Evolutionary conservation across 768 basidiomycete genomes (phyloP), one percentile per base, ranked within the genome.

Genomic region (Termitomyces bulborhizus): DNA sequence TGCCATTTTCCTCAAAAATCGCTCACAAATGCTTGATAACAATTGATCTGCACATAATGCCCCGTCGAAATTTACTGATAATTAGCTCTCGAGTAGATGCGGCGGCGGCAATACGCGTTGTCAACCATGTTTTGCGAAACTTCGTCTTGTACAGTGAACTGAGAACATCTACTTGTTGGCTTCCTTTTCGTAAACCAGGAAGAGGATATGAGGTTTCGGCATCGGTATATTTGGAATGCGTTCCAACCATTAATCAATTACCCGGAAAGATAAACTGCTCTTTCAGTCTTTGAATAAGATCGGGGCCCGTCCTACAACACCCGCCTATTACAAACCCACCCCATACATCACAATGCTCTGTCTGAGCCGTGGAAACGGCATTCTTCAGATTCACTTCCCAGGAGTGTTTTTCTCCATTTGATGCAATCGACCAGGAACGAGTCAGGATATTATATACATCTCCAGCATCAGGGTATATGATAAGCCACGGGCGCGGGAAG

Each of bases 401-500:
- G 21, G 47, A 42, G 3, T 63, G 57, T 49, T 58, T 65, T 62
- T 61, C 54, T 37, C 49, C 39, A 15, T 46, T 44, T 16, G 59
- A 56, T 12, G 56, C 51, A 21, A 48, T 56, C 16, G 50, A 54
- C 83, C 85, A 88, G 16, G 70, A 70, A 52, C 73, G 67, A 6
- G 72, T 72, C 26, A 65, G 57, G 13, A 72, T 64, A 64, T 85
- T 77, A 61, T 83, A 89, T 0, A 72, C 64, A 46, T 80, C 76
- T 36, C 82, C 83, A 6, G 84, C 83, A 60, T 90, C 88, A 5
- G 90, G 89, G 62, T 90, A 88, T 24, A 92, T 58, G 5, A 90
- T 76, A 9, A 92, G 69, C 71, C 76, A 84, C 6, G 80, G 80
- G 58, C 60, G 65, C 29, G 48, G 26, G 27, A 56, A 51, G n/a